Conservation (phyloP, 306 rosid species). For the Dicorynia guianensis region DNA sequence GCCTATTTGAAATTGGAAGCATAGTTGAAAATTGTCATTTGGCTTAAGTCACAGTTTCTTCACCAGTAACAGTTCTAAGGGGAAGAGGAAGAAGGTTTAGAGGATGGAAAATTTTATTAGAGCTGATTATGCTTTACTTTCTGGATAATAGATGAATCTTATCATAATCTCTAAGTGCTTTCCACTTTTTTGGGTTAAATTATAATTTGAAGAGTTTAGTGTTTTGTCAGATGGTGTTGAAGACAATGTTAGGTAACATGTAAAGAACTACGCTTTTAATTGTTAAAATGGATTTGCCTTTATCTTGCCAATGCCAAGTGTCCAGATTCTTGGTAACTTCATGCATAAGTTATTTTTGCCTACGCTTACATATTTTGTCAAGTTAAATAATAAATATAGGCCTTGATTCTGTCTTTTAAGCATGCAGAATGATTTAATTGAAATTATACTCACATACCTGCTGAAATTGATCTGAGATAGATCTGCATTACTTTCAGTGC, state of each 20-base stretch:
- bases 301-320: not conserved
- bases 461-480: not conserved
- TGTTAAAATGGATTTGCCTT: no score
- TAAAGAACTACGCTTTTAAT: no score
- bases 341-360: not conserved
- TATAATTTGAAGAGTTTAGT: no score
- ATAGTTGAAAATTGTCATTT: conserved; percentile 21
- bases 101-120: not conserved
- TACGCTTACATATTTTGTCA: not conserved
- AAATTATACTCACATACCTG: not conserved
- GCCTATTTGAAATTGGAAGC: conserved; percentile 7
- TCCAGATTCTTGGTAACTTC: not conserved
- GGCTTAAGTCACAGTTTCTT: not conserved
- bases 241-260: no score
- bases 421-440: not conserved
- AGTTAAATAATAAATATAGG: not conserved
- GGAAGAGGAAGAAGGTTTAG: not conserved
- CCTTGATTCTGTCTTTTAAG: not conserved
- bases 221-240: no score
- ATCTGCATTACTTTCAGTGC: conserved; percentile 5
- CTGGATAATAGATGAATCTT: no score
- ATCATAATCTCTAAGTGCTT: no score
- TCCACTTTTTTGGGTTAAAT: no score
- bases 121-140: not conserved
- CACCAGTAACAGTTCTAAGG: conserved; percentile 2